Evolutionary conservation across 768 basidiomycete species (phyloP), one percentile per base, ranked within the genome.

Genomic region (Agaricus sinodeliciosus): DNA sequence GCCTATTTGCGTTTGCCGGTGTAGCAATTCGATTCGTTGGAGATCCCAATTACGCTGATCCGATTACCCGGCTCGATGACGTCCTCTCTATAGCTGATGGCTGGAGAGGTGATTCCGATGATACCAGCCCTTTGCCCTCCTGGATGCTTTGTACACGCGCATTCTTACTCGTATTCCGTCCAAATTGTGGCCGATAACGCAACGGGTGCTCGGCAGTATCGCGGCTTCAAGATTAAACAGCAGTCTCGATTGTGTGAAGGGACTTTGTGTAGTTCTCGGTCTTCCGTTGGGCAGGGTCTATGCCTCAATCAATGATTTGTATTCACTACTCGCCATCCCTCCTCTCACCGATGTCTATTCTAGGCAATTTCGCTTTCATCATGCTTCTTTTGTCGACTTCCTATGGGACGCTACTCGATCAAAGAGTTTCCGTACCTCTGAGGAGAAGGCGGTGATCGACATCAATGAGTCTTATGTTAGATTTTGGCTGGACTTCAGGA

Each of bases 371-470:
- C 9, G 27, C 45, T 46, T 46, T 46, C 16, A 31, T 12, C 45
- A 46, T 18, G 79, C 49, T 84, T 77, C 59, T 70, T 82, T 41
- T 74, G 15, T 6, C 5, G 37, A 39, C 7, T 39, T 9, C 13
- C 12, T 39, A 8, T 3, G 1, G 37, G 37, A 39, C 16, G 2
- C 37, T 5, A 6, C 37, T 16, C 13, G 37, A 39, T 39, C 37
- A 2, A 39, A 39, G 12, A 6, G 15, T 2, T 39, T 39, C 15
- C 15, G 2, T 39, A 39, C 12, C 76, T 31, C 31, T 31, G 6
- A 22, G 22, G 11, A 31, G 31, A 31, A 11, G 2, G 11, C 11
- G 6, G 11, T 31, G 7, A 31, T 31, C 7, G 31, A 31, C 11
- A 8, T 31, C 2, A 7, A 31, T 31, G 31, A 31, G 31, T 31